Base-by-base conservation (phyloP, 306 rosid genomes). In the Rubus parviflorus region DNA sequence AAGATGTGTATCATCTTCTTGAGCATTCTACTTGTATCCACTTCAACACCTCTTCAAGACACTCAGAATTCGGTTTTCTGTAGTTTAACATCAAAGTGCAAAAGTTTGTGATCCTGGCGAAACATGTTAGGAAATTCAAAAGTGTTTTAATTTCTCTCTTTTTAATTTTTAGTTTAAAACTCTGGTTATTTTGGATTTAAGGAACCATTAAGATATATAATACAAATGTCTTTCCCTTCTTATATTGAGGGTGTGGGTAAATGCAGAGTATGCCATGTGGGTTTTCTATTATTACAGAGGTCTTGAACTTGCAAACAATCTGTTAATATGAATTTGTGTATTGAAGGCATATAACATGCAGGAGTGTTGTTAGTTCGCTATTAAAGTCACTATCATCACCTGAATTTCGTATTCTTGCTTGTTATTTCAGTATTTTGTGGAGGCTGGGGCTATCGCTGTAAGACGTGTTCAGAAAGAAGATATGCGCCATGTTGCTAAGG, bases 401-500 rank as follows among this genome's bases (percentile, higher is more conserved):
- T 16, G 16, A 57, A 37, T 47, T 60, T 45, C 72, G 49, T 74
- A 47, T 69, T 64, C 42, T 41, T 81, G 79, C 25, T 43, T 83
- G 54, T 70, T 75, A 53, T 72, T 80, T 73, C 94, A 96, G 99
- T 96, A 92, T 82, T 96, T 96, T 83, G 98, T 96, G 77, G 98
- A 91, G 90, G 97, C 90, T 77, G 98, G 98, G 53, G 98, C 99
- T 52, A 92, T 96, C 48, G 99, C 98, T 73, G 98, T 96, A 17
- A 88, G 98, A 75, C 96, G 99, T 69, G 97, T 96, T 60, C 84
- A 85, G 74, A 96, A 92, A 80, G 99, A 96, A 82, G 97, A 96
- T 79, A 96, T 96, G 96, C 99, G 98, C 56, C 99, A 96, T 80
- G 97, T 96, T 80, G 98, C 99, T 67, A 96, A 96, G 87, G 98